Evolutionary conservation across 2,329 filamentous ascomycete species (phyloP), one percentile per base, ranked within the genome.

Genomic region (Rhinocladiella similis): DNA sequence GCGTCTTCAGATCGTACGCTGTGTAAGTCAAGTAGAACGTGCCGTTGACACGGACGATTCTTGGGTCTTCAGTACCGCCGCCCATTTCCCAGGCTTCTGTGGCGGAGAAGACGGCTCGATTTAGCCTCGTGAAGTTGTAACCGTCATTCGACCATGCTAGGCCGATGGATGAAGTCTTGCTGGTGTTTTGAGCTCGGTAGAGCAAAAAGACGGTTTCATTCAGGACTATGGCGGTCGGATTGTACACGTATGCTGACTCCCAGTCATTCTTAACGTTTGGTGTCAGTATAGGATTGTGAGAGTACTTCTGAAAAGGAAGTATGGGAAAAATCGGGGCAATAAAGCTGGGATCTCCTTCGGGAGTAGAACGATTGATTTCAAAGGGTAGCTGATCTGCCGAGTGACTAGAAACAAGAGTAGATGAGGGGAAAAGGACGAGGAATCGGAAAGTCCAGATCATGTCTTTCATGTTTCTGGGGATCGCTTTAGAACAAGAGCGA

Each of bases 11-110:
- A 41, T 72, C 67, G 41, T 65, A 73, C 7, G 55, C 68, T 2
- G 70, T 72, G 55, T 73, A 73, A 2, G 70, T 72, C 53, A 73
- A 53, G 61, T 72, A 71, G 57, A 73, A 72, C 0, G 68, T 68
- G 1, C 69, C 69, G 18, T 73, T 70, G n/a, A 70, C 61, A 22
- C 67, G 65, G 7, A 69, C 65, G 5, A 73, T 63, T n/a, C 70
- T 63, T 13, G 70, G 70, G 53, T 73, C 71, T 55, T 73, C 70
- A n/a, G 39, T 46, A 33, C 69, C 69, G 19, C 70, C 70, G 3
- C 61, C 60, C 5, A 57, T 52, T 49, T 72, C 70, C 55, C 65
- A 72, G 0, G 62, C 49, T 50, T 72, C 69, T 4, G 68, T 71
- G 2, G 68, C 59, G 14, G 63, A 62, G 7, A 72, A 29, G 14